Evolutionary conservation across 2,329 filamentous ascomycete genomes (phyloP), one percentile per base, ranked within the genome.

Genomic region (Colletotrichum truncatum): DNA sequence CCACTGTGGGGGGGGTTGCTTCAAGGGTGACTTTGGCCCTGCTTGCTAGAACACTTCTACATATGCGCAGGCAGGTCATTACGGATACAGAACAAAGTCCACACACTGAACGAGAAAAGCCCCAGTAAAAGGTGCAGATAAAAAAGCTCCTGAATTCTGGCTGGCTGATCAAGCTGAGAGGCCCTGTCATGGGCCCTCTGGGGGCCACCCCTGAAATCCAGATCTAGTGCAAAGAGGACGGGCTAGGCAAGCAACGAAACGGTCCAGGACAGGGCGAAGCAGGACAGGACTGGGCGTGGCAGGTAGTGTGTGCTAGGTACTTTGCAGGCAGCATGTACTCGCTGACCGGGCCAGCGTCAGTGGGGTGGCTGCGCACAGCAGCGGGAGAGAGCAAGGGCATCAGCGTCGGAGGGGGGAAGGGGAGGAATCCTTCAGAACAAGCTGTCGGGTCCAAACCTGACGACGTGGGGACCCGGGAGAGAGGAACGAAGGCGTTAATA

Each of bases 381-480:
- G 52, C 59, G 52, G 43, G 41, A 48, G 18, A 48, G 58, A 49
- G 25, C 45, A 43, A 43, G 48, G 39, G 62, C 49, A 26, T 56
- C 25, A 41, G 57, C 41, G 49, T 28, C 57, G 49, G 57, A 54
- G 39, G 38, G 39, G 38, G 62, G 43, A 38, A 48, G 49, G 63
- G 39, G 36, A 59, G 53, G 56, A 62, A 67, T 67, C 59, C 66
- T 62, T 64, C 53, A 43, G 32, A 54, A 64, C 66, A 53, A 57
- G 45, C 64, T 68, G 64, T 67, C 66, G 66, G 66, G 66, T 68
- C n/a, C 64, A 53, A 41, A 57, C 49, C 32, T 66, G 43, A 53
- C 30, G 63, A 60, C 65, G 52, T 56, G 49, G 55, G 52, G 66
- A 66, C 66, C 66, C 66, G 56, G 52, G 66, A 57, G 64, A 62